Conservation (phyloP, 208 protist genomes). For the Crithidia sp. region DNA sequence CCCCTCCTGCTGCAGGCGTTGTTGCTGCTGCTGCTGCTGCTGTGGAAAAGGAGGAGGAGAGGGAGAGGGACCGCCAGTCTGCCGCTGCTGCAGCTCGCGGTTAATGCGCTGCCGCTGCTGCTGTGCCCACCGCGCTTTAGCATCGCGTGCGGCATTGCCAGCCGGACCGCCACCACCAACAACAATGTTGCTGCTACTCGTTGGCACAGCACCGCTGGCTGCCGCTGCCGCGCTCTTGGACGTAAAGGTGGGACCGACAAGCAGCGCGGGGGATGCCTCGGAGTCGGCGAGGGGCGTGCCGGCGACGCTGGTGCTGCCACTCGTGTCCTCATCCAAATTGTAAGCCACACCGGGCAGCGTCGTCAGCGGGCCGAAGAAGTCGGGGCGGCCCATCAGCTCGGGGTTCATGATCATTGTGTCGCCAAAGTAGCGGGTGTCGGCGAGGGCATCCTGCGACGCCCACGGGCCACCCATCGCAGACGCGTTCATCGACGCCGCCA, state of each 20-base stretch:
- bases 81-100: slow-evolving; percentile 16
- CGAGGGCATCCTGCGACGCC: neutral
- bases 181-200: neutral
- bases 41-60: neutral
- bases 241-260: neutral
- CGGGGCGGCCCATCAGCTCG: slow-evolving; percentile 7
- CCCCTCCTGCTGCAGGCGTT: neutral
- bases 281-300: neutral
- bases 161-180: neutral
- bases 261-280: neutral
- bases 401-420: slow-evolving; percentile 4
- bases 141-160: slow-evolving; percentile 7
- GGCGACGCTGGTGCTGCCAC: neutral
- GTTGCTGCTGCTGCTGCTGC: neutral
- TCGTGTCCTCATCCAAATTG: slow-evolving; percentile 35
- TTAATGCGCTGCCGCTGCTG: slow-evolving; percentile 36
- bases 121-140: slow-evolving; percentile 26
- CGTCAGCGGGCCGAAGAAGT: slow-evolving; percentile 19
- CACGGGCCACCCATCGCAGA: neutral
- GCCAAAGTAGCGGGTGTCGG: slow-evolving; percentile 8
- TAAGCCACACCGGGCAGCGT: slow-evolving; percentile 32
- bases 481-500: neutral
- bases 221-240: neutral
- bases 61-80: neutral
- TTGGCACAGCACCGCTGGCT: neutral